Conservation (phyloP, 495 filamentous ascomycete species). For the Geopyxis carbonaria region DNA sequence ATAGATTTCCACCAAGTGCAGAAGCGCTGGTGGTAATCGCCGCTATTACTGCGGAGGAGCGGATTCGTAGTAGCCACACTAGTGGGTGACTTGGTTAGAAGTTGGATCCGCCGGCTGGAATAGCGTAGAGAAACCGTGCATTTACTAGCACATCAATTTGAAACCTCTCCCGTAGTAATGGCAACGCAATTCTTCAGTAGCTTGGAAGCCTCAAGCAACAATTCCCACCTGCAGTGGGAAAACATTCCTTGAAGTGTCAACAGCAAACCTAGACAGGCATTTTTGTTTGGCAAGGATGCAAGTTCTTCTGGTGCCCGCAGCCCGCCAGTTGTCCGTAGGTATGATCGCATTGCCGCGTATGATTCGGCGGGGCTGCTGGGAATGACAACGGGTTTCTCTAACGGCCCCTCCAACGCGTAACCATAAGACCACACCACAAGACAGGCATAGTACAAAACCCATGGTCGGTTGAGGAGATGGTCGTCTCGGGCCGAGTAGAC, state of each 20-base stretch:
- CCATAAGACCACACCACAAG: constrained; percentile 93
- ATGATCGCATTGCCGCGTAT: constrained; percentile 61
- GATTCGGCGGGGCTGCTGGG: constrained; percentile 45
- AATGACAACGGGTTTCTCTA: constrained; percentile 34
- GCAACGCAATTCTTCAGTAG: constrained; percentile 65
- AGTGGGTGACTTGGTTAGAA: no score
- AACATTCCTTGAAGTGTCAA: constrained; percentile 71
- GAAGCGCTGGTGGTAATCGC: no score
- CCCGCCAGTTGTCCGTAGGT: constrained; percentile 53
- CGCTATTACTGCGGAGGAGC: no score
- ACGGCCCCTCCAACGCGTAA: constrained; percentile 72
- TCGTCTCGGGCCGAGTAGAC: constrained; percentile 75
- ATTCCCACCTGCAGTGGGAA: constrained; percentile 69
- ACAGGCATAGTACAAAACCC: constrained; percentile 90
- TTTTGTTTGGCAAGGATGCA: constrained; percentile 54
- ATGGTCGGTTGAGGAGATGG: constrained; percentile 76
- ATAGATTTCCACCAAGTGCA: no score
- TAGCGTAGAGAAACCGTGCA: no score
- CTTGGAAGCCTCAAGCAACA: constrained; percentile 69
- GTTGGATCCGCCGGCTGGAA: no score
- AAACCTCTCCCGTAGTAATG: constrained; percentile 28
- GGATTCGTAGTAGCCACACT: no score
- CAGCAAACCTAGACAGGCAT: constrained; percentile 65
- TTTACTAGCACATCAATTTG: no score
- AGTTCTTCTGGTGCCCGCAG: constrained; percentile 71